A percentile compares a stretch with the other conserved stretches of the same genome.
These are phyloP conservation scores for Hanseniaspora pseudoguilliermondii DNA, from an alignment of 805 yeast genomes.

Conservation along the genomic window DNA sequence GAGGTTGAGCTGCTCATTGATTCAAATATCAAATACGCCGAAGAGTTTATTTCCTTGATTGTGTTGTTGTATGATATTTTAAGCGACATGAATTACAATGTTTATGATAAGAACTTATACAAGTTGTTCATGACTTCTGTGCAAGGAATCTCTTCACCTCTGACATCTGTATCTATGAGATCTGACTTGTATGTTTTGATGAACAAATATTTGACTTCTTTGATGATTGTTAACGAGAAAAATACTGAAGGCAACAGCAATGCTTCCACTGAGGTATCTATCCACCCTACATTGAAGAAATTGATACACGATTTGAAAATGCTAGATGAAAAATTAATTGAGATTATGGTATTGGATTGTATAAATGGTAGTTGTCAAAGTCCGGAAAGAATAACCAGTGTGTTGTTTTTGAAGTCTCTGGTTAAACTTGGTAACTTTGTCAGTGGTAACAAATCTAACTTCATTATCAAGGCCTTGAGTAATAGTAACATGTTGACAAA, in stretches of 20 bases:
- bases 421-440: slow-evolving; percentile 39
- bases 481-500: slow-evolving; percentile 53
- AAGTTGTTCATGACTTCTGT: slow-evolving; percentile 64
- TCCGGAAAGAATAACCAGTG: slow-evolving; percentile 57
- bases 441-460: slow-evolving; percentile 32
- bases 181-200: slow-evolving; percentile 68
- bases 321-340: slow-evolving; percentile 51
- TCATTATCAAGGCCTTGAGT: slow-evolving; percentile 48
- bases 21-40: slow-evolving; percentile 51
- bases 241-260: not conserved
- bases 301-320: slow-evolving; percentile 41
- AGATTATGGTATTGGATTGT: slow-evolving; percentile 62
- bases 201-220: slow-evolving; percentile 48
- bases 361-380: slow-evolving; percentile 55
- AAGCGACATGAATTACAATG: slow-evolving; percentile 33
- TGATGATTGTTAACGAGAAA: slow-evolving; percentile 24
- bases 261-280: not conserved
- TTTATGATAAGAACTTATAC: slow-evolving; percentile 44
- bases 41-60: slow-evolving; percentile 62
- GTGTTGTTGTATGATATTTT: slow-evolving; percentile 57
- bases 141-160: slow-evolving; percentile 58
- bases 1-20: slow-evolving; percentile 65
- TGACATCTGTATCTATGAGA: slow-evolving; percentile 53
- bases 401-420: slow-evolving; percentile 59
- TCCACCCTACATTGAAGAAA: slow-evolving; percentile 29